Evolutionary conservation across 495 filamentous ascomycete genomes (phyloP).

Genomic region (Cryomyces antarcticus): DNA sequence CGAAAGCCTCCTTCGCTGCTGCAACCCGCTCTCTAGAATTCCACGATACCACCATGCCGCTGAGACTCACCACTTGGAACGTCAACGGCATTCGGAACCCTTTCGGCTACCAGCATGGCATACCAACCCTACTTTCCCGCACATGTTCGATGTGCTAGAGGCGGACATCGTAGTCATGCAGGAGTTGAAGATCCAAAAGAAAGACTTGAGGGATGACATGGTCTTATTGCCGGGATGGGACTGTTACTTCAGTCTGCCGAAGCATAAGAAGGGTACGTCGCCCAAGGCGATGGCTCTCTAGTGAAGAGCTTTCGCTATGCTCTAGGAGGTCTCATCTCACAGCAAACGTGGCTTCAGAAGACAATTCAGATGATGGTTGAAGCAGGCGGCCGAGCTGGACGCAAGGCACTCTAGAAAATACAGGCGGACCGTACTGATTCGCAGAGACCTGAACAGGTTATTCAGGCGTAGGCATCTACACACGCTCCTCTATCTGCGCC

Average conservation of each 20-base stretch:
- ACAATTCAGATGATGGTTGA: background rate
- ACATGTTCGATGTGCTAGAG: slow-evolving; percentile 87
- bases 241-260: slow-evolving; percentile 83
- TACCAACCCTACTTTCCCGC: slow-evolving; percentile 66
- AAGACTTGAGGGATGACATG: slow-evolving; percentile 90
- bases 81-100: slow-evolving; percentile 96
- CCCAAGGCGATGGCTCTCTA: too few relatives aligned
- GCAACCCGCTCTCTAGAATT: too few relatives aligned
- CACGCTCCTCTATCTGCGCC: slow-evolving; percentile 66
- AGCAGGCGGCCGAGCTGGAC: too few relatives aligned
- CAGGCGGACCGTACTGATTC: background rate
- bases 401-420: background rate
- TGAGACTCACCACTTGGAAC: slow-evolving; percentile 85
- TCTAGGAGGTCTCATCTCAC: too few relatives aligned
- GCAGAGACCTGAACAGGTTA: slow-evolving; percentile 39
- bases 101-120: slow-evolving; percentile 89
- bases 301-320: too few relatives aligned
- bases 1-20: slow-evolving; percentile 1
- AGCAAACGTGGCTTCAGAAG: too few relatives aligned
- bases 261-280: slow-evolving; percentile 64
- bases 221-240: slow-evolving; percentile 91
- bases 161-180: slow-evolving; percentile 91
- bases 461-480: slow-evolving; percentile 89
- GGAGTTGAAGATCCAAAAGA: slow-evolving; percentile 89
- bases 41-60: slow-evolving; percentile 31